These are phyloP conservation scores for Calonectria pauciramosa DNA, from an alignment of 2,329 filamentous ascomycete genomes.

Conservation along the genomic window DNA sequence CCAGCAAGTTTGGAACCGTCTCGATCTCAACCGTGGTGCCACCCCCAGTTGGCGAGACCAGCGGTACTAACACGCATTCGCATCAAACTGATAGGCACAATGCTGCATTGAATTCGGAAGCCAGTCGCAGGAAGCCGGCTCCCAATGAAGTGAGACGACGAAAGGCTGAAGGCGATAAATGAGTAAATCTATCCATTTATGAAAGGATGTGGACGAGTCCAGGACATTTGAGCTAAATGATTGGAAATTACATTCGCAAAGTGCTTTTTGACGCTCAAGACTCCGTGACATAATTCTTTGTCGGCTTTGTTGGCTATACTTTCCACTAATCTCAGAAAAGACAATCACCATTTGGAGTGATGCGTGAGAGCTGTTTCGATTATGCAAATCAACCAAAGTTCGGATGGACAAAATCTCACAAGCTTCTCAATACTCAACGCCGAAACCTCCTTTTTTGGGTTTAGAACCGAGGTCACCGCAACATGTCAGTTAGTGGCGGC, in stretches of 20 bases:
- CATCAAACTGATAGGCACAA: background rate
- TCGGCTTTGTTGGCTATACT: background rate
- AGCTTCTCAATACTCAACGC: background rate
- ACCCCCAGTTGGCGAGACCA: background rate
- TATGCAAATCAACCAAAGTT: background rate
- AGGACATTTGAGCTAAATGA: background rate
- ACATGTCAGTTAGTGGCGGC: background rate
- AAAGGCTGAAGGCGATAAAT: background rate
- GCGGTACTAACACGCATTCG: background rate
- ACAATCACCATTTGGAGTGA: background rate
- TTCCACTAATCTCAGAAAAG: background rate
- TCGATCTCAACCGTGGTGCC: background rate
- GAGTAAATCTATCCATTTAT: background rate
- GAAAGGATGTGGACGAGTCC: background rate
- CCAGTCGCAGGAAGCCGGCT: background rate
- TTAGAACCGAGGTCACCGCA: too few species aligned
- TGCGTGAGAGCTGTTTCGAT: background rate
- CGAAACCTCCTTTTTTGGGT: background rate
- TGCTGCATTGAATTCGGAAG: background rate
- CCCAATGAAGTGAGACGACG: background rate
- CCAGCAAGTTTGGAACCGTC: background rate
- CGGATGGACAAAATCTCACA: rapidly evolving
- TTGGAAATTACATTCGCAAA: background rate
- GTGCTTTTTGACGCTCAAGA: background rate
- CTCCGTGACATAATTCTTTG: background rate